Percentiles rank a stretch among this genome's conserved stretches.
Conservation (phyloP, 139 green algal genomes). For the Coelastrella sp. region DNA sequence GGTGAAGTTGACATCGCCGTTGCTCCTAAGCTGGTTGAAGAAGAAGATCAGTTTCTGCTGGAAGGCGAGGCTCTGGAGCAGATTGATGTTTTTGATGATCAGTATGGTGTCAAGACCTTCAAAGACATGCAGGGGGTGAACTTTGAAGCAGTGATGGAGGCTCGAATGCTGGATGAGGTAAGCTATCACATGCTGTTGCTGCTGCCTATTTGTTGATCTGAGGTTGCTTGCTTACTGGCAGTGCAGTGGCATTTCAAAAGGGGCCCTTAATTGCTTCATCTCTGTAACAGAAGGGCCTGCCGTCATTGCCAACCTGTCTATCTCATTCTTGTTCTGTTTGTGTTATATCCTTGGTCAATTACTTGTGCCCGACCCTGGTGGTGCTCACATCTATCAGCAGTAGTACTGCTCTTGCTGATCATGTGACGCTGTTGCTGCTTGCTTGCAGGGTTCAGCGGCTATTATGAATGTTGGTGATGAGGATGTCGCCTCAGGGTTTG, state of each 20-base stretch:
- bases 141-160: constrained; percentile 40
- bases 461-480: constrained; percentile 42
- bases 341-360: too few relatives aligned
- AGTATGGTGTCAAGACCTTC: constrained; percentile 9
- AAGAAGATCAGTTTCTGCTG: constrained; percentile 18
- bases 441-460: constrained; percentile 19
- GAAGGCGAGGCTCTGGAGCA: not conserved
- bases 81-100: constrained; percentile 28
- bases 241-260: not conserved
- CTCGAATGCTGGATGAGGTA: constrained; percentile 43
- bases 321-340: too few relatives aligned
- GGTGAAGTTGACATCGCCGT: not conserved
- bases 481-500: constrained; percentile 30
- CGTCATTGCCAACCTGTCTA: too few relatives aligned
- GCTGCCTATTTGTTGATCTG: not conserved
- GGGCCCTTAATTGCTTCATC: too few relatives aligned
- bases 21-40: not conserved
- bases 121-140: constrained; percentile 25
- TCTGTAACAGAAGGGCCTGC: too few relatives aligned
- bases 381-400: not conserved
- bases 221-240: not conserved
- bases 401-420: not conserved
- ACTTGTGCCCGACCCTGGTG: not conserved
- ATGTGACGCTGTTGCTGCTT: not conserved
- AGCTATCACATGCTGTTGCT: too few relatives aligned